Conservation (phyloP, 306 rosid species). For the Canavalia ensiformis region DNA sequence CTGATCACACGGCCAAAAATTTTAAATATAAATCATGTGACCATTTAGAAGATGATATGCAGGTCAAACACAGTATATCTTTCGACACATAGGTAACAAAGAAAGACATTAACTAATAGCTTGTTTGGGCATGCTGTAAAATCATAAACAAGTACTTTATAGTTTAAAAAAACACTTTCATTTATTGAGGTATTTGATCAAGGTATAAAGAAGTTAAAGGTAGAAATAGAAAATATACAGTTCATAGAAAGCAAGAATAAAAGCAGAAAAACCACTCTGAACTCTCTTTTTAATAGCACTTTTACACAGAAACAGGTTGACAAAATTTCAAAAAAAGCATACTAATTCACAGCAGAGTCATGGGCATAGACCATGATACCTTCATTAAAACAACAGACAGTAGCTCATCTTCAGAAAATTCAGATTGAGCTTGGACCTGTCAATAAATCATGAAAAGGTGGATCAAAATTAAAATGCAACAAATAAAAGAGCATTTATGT, state of each 20-base stretch:
- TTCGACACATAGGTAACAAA: not conserved
- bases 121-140: slow-evolving; percentile 3
- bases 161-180: not conserved
- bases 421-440: slow-evolving; percentile 86
- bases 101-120: slow-evolving; percentile 8
- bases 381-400: slow-evolving; percentile 90
- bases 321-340: not conserved
- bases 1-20: slow-evolving; percentile 55
- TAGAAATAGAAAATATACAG: not conserved
- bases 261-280: not conserved
- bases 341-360: not conserved
- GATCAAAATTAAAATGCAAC: slow-evolving; percentile 15
- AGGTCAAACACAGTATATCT: not conserved
- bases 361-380: slow-evolving; percentile 56
- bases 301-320: not conserved
- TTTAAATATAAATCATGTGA: slow-evolving; percentile 17
- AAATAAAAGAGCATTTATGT: not conserved
- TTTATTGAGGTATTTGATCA: slow-evolving; percentile 1
- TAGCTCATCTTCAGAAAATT: slow-evolving; percentile 92
- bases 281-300: not conserved
- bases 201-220: not conserved
- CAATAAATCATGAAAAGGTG: slow-evolving; percentile 45
- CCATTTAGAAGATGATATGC: not conserved
- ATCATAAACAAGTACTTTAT: not conserved
- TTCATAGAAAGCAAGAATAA: not conserved